phyloP scores from a whole-genome alignment of 169 alveolate species.

The Plasmodium relictum region DNA sequence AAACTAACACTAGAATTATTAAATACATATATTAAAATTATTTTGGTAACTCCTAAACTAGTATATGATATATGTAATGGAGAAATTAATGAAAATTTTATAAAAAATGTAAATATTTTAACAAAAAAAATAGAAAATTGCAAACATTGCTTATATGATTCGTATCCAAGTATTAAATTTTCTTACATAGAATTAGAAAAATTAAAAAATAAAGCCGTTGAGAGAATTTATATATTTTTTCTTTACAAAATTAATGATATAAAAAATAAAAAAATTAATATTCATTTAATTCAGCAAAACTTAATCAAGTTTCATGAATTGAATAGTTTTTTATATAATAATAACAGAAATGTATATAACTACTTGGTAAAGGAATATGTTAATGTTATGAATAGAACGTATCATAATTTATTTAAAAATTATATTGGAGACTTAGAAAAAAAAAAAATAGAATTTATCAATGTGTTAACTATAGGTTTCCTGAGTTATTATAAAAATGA shows the following conservation, averaged over 20 bases:
- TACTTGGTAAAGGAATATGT: slow-evolving; percentile 41
- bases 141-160: slow-evolving; percentile 75
- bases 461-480: neutral
- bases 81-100: slow-evolving; percentile 76
- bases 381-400: slow-evolving; percentile 27
- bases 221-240: slow-evolving; percentile 26
- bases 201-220: slow-evolving; percentile 42
- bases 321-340: slow-evolving; percentile 40
- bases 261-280: slow-evolving; percentile 78
- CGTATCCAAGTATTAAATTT: slow-evolving; percentile 81
- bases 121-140: slow-evolving; percentile 79
- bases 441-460: slow-evolving; percentile 2
- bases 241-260: slow-evolving; percentile 67
- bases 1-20: slow-evolving; percentile 77
- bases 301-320: slow-evolving; percentile 18
- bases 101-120: slow-evolving; percentile 64
- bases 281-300: slow-evolving; percentile 77
- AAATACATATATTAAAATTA: slow-evolving; percentile 78
- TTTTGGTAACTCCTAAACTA: slow-evolving; percentile 80
- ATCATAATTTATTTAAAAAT: slow-evolving; percentile 21
- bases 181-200: slow-evolving; percentile 45
- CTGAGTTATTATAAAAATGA: neutral
- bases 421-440: slow-evolving; percentile 14
- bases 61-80: slow-evolving; percentile 78
- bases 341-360: slow-evolving; percentile 22